A percentile compares a stretch with the other conserved stretches of the same genome.
phyloP scores from a whole-genome alignment of 768 basidiomycete species.

The Xerocomellus amylosporus region DNA sequence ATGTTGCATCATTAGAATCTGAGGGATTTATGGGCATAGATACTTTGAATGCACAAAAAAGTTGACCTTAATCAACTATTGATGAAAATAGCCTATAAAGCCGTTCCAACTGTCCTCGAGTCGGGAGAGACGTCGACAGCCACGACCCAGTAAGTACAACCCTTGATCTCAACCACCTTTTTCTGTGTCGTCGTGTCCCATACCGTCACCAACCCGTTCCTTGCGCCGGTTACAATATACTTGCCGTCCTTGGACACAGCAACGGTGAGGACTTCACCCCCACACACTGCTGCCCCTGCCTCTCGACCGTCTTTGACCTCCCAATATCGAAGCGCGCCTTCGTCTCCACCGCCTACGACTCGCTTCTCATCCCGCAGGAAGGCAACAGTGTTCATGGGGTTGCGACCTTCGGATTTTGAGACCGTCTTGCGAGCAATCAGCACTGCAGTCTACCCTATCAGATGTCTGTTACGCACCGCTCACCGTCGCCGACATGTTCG shows the following conservation, averaged over 20 bases:
- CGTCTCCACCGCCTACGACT: conserved; percentile 10
- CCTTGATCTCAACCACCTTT: conserved; percentile 9
- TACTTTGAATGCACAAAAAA: no score
- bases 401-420: conserved; percentile 1
- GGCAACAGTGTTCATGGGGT: conserved; percentile 7
- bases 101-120: conserved; percentile 8
- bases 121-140: conserved; percentile 16
- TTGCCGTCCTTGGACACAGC: conserved; percentile 10
- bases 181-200: conserved; percentile 7
- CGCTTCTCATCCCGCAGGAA: conserved; percentile 3
- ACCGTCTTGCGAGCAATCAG: background rate
- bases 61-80: no score
- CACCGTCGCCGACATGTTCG: background rate
- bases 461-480: background rate
- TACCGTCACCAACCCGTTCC: conserved; percentile 10
- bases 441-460: background rate
- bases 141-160: conserved; percentile 10
- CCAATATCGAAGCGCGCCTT: conserved; percentile 10
- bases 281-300: background rate
- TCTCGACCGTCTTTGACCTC: conserved; percentile 1
- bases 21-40: no score
- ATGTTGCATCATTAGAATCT: no score
- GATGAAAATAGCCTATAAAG: no score
- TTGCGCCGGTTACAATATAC: conserved; percentile 11
- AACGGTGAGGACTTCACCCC: conserved; percentile 8